Percentiles rank a stretch among this genome's conserved stretches.
Conservation (phyloP, 345 rosid genomes). For the Heritiera littoralis region DNA sequence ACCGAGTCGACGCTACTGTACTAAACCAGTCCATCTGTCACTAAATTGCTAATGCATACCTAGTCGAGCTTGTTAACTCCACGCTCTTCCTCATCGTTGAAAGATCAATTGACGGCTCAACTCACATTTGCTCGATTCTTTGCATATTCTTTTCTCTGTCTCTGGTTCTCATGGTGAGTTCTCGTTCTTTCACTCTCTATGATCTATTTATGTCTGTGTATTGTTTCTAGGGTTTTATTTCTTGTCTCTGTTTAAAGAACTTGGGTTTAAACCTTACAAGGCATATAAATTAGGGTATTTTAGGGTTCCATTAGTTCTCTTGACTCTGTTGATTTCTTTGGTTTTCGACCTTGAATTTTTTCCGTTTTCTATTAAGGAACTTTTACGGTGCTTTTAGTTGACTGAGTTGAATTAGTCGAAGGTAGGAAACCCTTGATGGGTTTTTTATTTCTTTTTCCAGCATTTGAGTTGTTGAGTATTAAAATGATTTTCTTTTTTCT, state of each 20-base stretch:
- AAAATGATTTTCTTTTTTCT: not conserved
- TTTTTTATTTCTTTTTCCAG: not conserved
- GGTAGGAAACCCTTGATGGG: not conserved
- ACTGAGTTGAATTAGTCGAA: conserved; percentile 1
- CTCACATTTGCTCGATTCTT: not conserved
- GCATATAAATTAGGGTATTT: conserved; percentile 9
- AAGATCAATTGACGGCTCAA: not conserved
- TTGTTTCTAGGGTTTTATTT: conserved; percentile 7
- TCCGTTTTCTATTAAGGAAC: not conserved
- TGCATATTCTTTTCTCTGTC: not conserved
- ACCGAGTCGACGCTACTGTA: too few species aligned
- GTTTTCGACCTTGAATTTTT: not conserved
- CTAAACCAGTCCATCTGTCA: too few species aligned
- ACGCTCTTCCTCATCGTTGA: not conserved
- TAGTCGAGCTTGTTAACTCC: not conserved
- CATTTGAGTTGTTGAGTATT: not conserved
- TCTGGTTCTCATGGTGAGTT: conserved; percentile 22
- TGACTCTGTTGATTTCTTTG: conserved; percentile 11
- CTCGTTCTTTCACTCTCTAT: conserved; percentile 1
- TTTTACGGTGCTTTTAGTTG: conserved; percentile 1
- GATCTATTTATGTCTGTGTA: not conserved
- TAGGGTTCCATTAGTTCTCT: not conserved
- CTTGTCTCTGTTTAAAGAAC: not conserved
- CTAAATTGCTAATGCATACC: not conserved
- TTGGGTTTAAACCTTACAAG: not conserved